Evolutionary conservation across 306 rosid genomes (phyloP), one percentile per base, ranked within the genome.

Genomic region (Dalbergia cultrata): DNA sequence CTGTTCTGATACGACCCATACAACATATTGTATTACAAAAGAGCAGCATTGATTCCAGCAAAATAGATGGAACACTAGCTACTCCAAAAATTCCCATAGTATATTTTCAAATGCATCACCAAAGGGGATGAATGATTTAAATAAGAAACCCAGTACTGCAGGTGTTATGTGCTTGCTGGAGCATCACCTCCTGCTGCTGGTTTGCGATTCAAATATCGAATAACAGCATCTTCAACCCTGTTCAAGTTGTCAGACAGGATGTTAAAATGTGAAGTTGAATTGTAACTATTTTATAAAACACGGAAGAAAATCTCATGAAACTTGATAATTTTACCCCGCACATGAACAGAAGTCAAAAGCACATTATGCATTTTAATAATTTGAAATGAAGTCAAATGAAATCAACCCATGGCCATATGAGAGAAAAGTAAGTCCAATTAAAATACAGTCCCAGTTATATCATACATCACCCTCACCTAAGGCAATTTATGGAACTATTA

Each of bases 181-280:
- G 82, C 97, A 64, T 96, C 98, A 54, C 89, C 84, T 78, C 95
- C 98, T 1, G 91, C 79, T 10, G 87, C 85, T 43, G 99, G 98
- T 81, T 92, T 93, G 80, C 97, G 97, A 82, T 96, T 96, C 82
- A 95, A 85, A 77, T 91, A 95, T 5, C 99, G 97, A 72, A 95
- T 93, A 76, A 96, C 97, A 44, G 99, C 98, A 87, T 95, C 99
- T 88, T 95, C 99, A 80, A 95, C 99, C 99, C 99, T 96, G 94
- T 52, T 76, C 76, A 85, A 65, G 70, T 82, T 79, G 70, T 64
- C 72, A 82, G 72, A 82, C 61, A 79, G 63, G 5, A 79, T 72
- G 39, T 67, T 26, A 9, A 61, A 54, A 54, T 34, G 65, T 52
- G 11, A 56, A 6, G 26, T 31, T 63, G 63, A 53, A 75, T 22